Conservation (phyloP, 768 basidiomycete genomes). For the Pleurotus djamor region DNA sequence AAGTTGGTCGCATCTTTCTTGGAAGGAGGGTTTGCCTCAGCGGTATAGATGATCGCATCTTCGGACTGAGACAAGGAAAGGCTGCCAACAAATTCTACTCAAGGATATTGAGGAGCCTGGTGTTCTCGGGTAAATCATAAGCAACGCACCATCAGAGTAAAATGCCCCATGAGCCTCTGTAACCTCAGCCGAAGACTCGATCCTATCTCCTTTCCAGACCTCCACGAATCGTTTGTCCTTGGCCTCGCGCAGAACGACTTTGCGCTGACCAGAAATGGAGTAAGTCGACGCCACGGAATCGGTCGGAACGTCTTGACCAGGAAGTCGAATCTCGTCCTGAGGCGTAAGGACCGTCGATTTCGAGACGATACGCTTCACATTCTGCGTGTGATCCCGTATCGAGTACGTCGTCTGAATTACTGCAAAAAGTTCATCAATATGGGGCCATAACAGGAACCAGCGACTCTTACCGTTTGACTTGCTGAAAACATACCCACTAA, state of each 20-base stretch:
- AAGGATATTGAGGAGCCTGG: not conserved
- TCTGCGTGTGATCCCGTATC: constrained; percentile 47
- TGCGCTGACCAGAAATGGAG: constrained; percentile 38
- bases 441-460: not conserved
- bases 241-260: constrained; percentile 44
- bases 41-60: constrained; percentile 53
- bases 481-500: constrained; percentile 25
- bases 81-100: constrained; percentile 47
- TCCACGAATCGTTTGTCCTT: constrained; percentile 52
- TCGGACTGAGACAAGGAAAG: constrained; percentile 56
- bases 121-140: not conserved
- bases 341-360: constrained; percentile 32
- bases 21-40: constrained; percentile 44
- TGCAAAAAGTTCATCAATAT: constrained; percentile 12
- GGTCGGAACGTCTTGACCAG: constrained; percentile 27
- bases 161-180: constrained; percentile 57
- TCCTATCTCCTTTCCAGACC: constrained; percentile 45
- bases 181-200: constrained; percentile 52
- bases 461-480: constrained; percentile 16
- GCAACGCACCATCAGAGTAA: constrained; percentile 53
- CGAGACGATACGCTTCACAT: constrained; percentile 40
- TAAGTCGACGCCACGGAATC: constrained; percentile 18
- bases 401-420: constrained; percentile 44
- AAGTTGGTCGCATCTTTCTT: constrained; percentile 16
- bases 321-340: constrained; percentile 14